These are phyloP conservation scores for Dichomitus squalens DNA, from an alignment of 1,284 basidiomycete species.

Conservation along the genomic window DNA sequence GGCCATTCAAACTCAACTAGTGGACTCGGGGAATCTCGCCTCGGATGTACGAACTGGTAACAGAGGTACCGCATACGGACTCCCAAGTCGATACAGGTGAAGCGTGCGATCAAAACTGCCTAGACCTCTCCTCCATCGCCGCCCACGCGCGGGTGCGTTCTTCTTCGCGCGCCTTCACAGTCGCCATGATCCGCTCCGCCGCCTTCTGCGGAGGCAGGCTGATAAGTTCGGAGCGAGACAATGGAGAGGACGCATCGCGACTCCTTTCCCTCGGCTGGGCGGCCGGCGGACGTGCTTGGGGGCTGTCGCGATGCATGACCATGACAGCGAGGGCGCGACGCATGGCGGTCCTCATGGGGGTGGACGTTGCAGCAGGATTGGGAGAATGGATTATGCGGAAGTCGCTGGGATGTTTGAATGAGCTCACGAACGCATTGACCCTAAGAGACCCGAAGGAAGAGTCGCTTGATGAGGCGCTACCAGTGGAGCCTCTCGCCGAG, in stretches of 20 bases:
- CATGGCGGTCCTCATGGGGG: not conserved
- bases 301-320: constrained; percentile 1
- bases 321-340: not conserved
- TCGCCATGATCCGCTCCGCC: not conserved
- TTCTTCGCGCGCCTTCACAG: not conserved
- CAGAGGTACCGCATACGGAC: no score
- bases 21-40: no score
- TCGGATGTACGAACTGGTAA: no score
- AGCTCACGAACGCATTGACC: not conserved
- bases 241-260: not conserved
- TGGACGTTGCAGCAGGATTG: not conserved
- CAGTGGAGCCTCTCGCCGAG: not conserved
- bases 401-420: not conserved
- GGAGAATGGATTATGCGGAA: not conserved
- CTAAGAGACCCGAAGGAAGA: not conserved
- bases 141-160: not conserved
- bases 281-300: not conserved
- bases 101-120: no score
- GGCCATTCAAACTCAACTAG: no score
- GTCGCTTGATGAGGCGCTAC: not conserved
- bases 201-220: not conserved
- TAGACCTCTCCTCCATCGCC: not conserved
- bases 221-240: not conserved
- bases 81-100: no score
- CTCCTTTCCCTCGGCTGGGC: not conserved